phyloP scores from a whole-genome alignment of 192 early-diverging fungal genomes.

The Umbelopsis sp. region DNA sequence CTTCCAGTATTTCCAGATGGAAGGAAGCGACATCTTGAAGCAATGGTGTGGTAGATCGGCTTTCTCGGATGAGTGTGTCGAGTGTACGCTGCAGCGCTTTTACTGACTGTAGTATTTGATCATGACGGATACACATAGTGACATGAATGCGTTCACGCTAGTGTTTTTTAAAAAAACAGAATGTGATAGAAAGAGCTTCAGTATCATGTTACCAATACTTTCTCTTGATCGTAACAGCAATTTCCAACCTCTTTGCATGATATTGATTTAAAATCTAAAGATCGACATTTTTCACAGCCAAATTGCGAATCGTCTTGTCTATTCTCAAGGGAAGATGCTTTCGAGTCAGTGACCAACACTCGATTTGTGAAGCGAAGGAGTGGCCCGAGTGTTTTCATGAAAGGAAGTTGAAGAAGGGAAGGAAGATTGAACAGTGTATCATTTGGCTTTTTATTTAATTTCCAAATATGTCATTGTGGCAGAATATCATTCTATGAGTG shows the following conservation, averaged over 20 bases:
- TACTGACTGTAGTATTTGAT: not conserved
- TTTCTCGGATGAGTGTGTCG: not conserved
- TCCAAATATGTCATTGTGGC: slow-evolving; percentile 17
- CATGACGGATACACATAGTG: not conserved
- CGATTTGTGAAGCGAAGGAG: slow-evolving; percentile 10
- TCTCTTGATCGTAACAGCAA: not conserved
- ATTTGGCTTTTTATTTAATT: not conserved
- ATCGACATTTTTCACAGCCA: not conserved
- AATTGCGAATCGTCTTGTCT: not conserved
- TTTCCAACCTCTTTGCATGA: too few relatives aligned
- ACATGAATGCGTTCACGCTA: not conserved
- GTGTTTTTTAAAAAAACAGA: not conserved
- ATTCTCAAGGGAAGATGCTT: not conserved
- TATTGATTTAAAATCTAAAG: too few relatives aligned
- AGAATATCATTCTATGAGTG: slow-evolving; percentile 4
- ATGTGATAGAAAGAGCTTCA: not conserved
- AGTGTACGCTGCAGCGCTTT: not conserved
- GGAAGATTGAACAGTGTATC: not conserved
- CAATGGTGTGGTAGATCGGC: not conserved
- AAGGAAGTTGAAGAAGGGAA: not conserved
- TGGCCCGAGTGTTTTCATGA: slow-evolving; percentile 13
- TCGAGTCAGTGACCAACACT: not conserved
- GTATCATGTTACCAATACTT: not conserved
- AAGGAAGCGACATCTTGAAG: not conserved
- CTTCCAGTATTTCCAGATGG: not conserved